A percentile compares a stretch with the other conserved stretches of the same genome.
Conservation (phyloP, 148 eudicot species). For the Nyssa sinensis region DNA sequence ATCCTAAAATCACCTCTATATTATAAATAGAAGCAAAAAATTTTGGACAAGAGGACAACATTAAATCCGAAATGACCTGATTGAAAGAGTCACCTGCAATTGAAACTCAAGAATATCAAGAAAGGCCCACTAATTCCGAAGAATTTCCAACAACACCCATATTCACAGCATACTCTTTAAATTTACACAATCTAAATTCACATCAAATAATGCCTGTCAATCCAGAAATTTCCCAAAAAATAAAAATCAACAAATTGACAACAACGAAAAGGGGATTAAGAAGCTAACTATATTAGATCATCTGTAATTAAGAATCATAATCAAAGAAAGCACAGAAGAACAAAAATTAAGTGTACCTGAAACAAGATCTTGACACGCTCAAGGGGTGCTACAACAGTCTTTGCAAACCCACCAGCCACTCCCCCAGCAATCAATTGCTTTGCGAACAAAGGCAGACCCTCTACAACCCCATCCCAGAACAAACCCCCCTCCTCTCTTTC, state of each 20-base stretch:
- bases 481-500: slow-evolving; percentile 25
- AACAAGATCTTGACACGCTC: slow-evolving; percentile 92
- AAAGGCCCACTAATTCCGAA: not conserved
- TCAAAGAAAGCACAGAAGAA: not conserved
- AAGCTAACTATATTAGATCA: not conserved
- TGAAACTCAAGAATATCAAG: not conserved
- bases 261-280: not conserved
- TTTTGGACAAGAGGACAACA: not conserved
- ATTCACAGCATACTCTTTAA: not conserved
- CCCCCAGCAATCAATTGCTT: slow-evolving; percentile 92
- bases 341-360: slow-evolving; percentile 50
- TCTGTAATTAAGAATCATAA: not conserved
- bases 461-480: slow-evolving; percentile 39
- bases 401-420: slow-evolving; percentile 89
- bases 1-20: not conserved
- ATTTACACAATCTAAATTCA: not conserved
- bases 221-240: too few relatives aligned
- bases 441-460: slow-evolving; percentile 63
- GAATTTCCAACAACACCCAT: slow-evolving; percentile 11
- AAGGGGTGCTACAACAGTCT: slow-evolving; percentile 86
- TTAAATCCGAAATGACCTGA: not conserved
- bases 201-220: not conserved
- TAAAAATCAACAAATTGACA: not conserved
- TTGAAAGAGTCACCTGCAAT: not conserved
- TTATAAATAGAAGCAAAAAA: not conserved